Evolutionary conservation across 192 early-diverging fungal genomes (phyloP).

Genomic region (Mortierella claussenii): DNA sequence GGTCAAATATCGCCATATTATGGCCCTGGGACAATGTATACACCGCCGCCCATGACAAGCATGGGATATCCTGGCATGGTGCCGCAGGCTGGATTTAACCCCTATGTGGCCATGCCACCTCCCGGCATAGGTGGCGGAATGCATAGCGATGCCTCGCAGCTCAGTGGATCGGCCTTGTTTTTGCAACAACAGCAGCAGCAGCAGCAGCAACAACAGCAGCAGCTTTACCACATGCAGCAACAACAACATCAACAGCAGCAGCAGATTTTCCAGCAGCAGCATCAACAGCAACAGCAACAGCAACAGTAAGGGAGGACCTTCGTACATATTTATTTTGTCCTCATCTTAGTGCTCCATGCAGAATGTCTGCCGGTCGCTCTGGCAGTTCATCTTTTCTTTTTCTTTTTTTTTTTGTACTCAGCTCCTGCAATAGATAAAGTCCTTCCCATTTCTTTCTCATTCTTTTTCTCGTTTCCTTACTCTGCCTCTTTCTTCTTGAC

Average conservation of each 20-base stretch:
- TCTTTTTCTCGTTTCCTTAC: conserved; percentile 9
- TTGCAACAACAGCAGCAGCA: conserved; percentile 37
- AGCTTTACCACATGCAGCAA: conserved; percentile 20
- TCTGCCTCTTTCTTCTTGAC: no score
- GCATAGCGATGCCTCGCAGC: conserved; percentile 16
- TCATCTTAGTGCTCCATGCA: no score
- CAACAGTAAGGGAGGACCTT: background rate
- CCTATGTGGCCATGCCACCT: conserved; percentile 34
- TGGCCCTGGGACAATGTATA: conserved; percentile 22
- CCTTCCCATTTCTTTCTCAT: background rate
- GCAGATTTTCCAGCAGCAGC: conserved; percentile 2
- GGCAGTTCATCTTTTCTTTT: conserved; percentile 12
- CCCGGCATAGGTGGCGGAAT: conserved; percentile 22
- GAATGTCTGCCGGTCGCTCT: background rate
- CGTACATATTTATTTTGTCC: conserved; percentile 5
- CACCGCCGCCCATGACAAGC: conserved; percentile 28
- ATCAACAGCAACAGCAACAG: background rate
- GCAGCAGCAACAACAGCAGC: conserved; percentile 27
- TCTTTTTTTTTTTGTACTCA: no score
- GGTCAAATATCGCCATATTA: conserved; percentile 50
- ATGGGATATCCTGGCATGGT: conserved; percentile 48
- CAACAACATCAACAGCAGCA: conserved; percentile 10
- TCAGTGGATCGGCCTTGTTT: conserved; percentile 23
- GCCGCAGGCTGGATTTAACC: conserved; percentile 36
- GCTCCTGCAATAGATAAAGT: background rate